These are phyloP conservation scores for Striga asiatica DNA, from an alignment of 257 asterid genomes.

Conservation along the genomic window DNA sequence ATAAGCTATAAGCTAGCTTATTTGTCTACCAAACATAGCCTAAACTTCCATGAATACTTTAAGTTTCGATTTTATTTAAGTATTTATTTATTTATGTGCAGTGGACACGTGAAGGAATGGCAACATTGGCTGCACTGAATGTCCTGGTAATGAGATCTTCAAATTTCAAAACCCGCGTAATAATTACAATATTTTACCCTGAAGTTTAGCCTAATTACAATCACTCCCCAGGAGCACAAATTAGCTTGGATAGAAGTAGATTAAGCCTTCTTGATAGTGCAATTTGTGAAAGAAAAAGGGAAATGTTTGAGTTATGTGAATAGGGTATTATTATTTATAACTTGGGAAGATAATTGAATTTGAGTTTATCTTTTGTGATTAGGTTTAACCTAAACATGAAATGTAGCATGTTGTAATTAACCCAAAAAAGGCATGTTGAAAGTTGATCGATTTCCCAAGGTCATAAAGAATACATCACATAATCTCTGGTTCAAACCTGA, in stretches of 20 bases:
- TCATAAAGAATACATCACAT: background rate
- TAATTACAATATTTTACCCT: background rate
- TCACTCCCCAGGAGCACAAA: no score
- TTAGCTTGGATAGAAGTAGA: no score
- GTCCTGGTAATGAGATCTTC: conserved; percentile 62
- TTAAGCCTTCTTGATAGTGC: background rate
- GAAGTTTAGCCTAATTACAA: background rate
- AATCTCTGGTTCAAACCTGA: no score
- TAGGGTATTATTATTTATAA: background rate
- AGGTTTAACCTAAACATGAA: background rate
- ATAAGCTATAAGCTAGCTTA: no score
- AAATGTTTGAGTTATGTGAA: background rate
- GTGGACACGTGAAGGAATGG: conserved; percentile 99
- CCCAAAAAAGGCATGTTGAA: background rate
- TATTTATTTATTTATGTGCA: conserved; percentile 17
- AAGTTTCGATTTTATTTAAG: background rate
- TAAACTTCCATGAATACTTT: background rate
- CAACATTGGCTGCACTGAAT: conserved; percentile 84
- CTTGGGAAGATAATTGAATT: no score
- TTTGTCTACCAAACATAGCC: no score
- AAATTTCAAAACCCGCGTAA: background rate
- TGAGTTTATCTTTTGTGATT: background rate
- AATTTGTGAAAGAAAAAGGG: background rate
- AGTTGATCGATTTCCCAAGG: background rate
- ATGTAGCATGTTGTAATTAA: background rate